phyloP scores from a whole-genome alignment of 805 yeast genomes.

The Saccharomycopsis lassenensis region DNA sequence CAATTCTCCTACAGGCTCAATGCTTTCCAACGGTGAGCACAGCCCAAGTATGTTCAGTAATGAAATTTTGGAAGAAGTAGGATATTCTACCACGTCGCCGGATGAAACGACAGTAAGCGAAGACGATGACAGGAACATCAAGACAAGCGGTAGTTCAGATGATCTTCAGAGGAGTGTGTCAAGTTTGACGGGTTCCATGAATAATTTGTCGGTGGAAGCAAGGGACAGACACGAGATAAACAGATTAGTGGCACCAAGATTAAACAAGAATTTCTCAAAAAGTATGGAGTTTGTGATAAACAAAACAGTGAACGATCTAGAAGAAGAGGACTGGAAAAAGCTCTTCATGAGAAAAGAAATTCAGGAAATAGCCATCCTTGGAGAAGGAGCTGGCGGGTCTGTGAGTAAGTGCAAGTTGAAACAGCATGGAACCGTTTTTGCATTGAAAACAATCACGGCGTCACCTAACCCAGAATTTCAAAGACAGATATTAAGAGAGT shows the following conservation, averaged over 20 bases:
- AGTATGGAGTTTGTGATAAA: conserved; percentile 17
- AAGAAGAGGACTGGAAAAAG: conserved; percentile 66
- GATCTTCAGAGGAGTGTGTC: background rate
- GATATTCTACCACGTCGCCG: conserved; percentile 3
- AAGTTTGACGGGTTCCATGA: background rate
- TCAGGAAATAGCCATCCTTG: conserved; percentile 57
- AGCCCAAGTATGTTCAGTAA: conserved; percentile 18
- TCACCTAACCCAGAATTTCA: conserved; percentile 68
- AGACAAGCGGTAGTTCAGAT: no score
- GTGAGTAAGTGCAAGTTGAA: conserved; percentile 68
- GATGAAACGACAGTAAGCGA: background rate
- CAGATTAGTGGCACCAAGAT: conserved; percentile 1
- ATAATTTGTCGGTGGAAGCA: conserved; percentile 7
- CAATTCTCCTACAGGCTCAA: conserved; percentile 16
- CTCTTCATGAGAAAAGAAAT: conserved; percentile 45
- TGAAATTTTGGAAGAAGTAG: conserved; percentile 17
- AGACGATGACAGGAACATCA: conserved; percentile 1
- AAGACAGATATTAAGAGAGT: conserved; percentile 81
- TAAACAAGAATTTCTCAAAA: conserved; percentile 9
- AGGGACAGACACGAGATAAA: conserved; percentile 6
- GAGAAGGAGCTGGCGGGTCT: conserved; percentile 93
- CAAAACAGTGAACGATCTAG: conserved; percentile 42
- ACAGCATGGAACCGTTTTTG: conserved; percentile 58
- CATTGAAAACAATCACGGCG: conserved; percentile 50
- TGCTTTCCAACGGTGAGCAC: conserved; percentile 9